Evolutionary conservation across 805 yeast genomes (phyloP), one percentile per base, ranked within the genome.

Genomic region (Candida pseudofarinosa): DNA sequence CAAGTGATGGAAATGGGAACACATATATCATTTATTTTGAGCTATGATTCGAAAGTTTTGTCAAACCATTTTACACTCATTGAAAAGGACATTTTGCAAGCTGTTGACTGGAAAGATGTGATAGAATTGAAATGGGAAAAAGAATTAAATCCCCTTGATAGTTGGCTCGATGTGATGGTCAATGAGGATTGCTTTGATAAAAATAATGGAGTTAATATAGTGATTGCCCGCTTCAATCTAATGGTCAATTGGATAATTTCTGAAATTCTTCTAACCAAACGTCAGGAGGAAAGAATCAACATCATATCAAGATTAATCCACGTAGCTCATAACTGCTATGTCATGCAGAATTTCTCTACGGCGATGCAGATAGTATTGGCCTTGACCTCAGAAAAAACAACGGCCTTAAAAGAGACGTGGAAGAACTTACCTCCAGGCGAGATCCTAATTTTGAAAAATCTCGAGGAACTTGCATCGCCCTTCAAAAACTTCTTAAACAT

Each of bases 231-330:
- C 46, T 93, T 90, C 71, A 90, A 91, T 57, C 67, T 91, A 45
- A 82, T 87, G 68, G 90, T 87, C 4, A 88, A 87, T 53, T 91
- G 98, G 98, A 81, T 90, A 33, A 80, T 87, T 28, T 87, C 96
- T 0, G 97, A 91, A 65, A 79, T 93, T 42, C 61, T 88, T 13
- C 66, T 91, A 46, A 88, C 96, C 7, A 73, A 71, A 43, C 67
- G 74, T 35, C 69, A 77, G 19, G 70, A 68, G 2, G 77, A 87
- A 50, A 72, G 91, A 50, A 78, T 81, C 35, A 73, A 79, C 43
- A 75, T 90, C 1, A 77, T 90, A n/a, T 81, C 88, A n/a, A 72
- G 91, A 50, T 88, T 86, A 54, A 88, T 91, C 45, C 96, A 88
- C 52, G 67, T 91, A 42, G 97, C 96, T 0, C 81, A 82, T 43